Percentiles rank a stretch among this genome's conserved stretches.
Conservation (phyloP, 345 rosid species). For the Psidium guajava region DNA sequence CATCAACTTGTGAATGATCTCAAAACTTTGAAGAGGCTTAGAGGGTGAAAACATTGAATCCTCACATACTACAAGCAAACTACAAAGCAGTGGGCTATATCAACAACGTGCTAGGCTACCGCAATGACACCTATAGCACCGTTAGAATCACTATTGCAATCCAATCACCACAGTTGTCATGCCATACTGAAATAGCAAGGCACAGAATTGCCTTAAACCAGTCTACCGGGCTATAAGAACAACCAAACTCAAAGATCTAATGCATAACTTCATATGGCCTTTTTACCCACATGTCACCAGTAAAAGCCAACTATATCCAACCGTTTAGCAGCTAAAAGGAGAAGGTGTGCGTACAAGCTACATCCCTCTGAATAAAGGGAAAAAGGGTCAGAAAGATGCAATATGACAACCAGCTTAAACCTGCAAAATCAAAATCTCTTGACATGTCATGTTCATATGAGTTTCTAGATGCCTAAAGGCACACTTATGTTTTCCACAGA, state of each 20-base stretch:
- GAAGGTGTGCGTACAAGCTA: background rate
- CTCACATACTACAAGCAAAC: background rate
- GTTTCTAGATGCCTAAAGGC: background rate
- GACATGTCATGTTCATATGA: background rate
- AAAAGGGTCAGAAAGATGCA: background rate
- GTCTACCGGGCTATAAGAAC: background rate
- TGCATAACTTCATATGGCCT: background rate
- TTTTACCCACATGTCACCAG: background rate
- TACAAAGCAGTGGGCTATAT: background rate
- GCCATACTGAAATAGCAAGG: background rate
- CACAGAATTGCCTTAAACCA: background rate
- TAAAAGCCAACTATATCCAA: background rate
- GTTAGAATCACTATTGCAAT: background rate
- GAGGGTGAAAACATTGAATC: background rate
- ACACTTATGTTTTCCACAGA: background rate
- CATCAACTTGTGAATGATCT: background rate
- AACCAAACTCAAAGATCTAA: background rate
- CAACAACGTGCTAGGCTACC: background rate
- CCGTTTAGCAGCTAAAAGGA: background rate
- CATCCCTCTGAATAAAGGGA: background rate
- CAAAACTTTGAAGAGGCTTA: background rate
- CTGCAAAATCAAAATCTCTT: background rate
- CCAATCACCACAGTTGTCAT: background rate
- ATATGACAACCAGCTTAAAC: background rate
- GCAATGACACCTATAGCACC: background rate